Evolutionary conservation across 192 early-diverging fungal genomes (phyloP), one percentile per base, ranked within the genome.

Genomic region (Rhizoclosmatium globosum): DNA sequence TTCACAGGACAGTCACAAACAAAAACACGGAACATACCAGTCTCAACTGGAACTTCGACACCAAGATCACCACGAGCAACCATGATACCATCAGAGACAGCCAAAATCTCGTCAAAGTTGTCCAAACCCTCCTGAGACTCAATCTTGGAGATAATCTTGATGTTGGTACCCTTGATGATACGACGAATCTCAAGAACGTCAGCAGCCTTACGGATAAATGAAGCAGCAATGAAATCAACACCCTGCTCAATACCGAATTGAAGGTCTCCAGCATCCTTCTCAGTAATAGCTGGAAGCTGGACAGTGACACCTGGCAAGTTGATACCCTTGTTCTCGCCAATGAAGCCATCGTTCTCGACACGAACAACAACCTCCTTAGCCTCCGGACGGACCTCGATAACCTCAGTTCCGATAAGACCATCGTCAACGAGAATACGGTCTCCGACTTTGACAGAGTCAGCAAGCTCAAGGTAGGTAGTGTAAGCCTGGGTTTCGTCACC

Each of bases 61-160:
- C 98, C 98, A 64, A 99, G 85, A 84, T 99, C 97, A 82, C 98
- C 98, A 85, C 98, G 95, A 53, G 98, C 98, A 84, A 98, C 94
- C 98, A 99, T 99, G 71, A 99, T 92, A 72, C 97, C 98, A 86
- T 99, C 98, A 19, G 95, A 93, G 62, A 92, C 97, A 44, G 79
- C 85, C 57, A 99, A 86, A 79, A 99, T 99, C 76, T 96, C 97
- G 85, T 98, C 98, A 94, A 99, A 98, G 90, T 99, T 98, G 85
- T 94, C 90, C 45, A 99, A 91, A 74, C 97, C 98, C 87, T 99
- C 95, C 79, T 96, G 95, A 79, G 94, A 96, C 87, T 99, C 98
- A 78, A 99, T 98, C 90, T 99, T 99, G 82, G 92, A 90, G 65
- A 99, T 96, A 77, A 99, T 96, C 89, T 94, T 94, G 90, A 99